These are phyloP conservation scores for Candida arabinofermentans DNA, from an alignment of 805 yeast genomes.

Conservation along the genomic window DNA sequence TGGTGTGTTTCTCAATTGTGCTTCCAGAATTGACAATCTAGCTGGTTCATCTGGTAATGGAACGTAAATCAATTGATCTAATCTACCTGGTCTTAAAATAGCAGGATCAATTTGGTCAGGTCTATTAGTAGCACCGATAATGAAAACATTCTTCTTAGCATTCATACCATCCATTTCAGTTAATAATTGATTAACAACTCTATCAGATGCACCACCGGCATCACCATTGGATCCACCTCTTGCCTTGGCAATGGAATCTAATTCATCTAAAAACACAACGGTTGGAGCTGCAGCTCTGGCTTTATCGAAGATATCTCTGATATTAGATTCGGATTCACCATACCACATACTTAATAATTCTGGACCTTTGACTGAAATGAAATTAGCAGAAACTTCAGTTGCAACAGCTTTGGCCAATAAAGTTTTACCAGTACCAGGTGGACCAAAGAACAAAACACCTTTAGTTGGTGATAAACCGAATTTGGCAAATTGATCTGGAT, in stretches of 20 bases:
- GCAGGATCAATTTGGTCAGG: constrained; percentile 99
- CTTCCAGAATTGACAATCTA: constrained; percentile 86
- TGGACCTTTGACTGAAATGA: constrained; percentile 96
- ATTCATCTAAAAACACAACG: constrained; percentile 96
- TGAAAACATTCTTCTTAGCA: constrained; percentile 97
- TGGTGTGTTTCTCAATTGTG: constrained; percentile 98
- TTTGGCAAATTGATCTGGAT: constrained; percentile 98
- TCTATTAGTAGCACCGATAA: constrained; percentile 98
- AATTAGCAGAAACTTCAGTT: constrained; percentile 97
- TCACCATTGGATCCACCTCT: constrained; percentile 91
- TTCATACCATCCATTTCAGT: constrained; percentile 99
- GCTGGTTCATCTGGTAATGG: constrained; percentile 97
- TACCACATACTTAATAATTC: constrained; percentile 98
- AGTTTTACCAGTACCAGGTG: constrained; percentile 99
- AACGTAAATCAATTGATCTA: constrained; percentile 96
- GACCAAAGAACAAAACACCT: constrained; percentile 98
- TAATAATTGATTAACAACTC: constrained; percentile 92
- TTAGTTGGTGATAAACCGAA: constrained; percentile 97
- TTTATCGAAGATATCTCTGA: constrained; percentile 95
- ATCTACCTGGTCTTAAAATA: constrained; percentile 96
- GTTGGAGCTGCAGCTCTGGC: constrained; percentile 99
- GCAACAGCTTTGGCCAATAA: constrained; percentile 98
- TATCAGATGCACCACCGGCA: constrained; percentile 95
- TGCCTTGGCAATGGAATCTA: constrained; percentile 95
- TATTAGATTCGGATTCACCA: constrained; percentile 97